Evolutionary conservation across 2,329 filamentous ascomycete genomes (phyloP).

Genomic region (Scedosporium boydii): DNA sequence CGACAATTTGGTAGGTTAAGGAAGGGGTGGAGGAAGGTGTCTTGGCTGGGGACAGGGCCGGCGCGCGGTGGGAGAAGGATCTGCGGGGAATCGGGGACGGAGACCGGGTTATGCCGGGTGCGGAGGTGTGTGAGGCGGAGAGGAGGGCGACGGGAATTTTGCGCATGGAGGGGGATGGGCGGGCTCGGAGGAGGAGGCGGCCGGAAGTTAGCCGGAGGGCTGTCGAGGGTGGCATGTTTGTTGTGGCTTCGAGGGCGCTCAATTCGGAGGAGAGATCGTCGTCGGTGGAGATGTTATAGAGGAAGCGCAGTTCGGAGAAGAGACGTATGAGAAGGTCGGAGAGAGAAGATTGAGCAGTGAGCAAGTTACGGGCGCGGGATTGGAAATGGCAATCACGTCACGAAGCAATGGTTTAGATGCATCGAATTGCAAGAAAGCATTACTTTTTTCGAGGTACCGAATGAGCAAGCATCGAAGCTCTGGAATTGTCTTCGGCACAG

Average conservation of each 20-base stretch:
- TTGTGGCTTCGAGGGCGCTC: background rate
- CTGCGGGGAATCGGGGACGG: background rate
- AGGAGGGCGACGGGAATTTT: background rate
- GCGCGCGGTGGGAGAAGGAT: background rate
- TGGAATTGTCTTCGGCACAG: too few species aligned
- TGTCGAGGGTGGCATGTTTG: background rate
- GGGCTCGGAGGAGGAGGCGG: constrained; percentile 1
- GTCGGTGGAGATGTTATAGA: background rate
- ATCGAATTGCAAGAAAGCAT: background rate
- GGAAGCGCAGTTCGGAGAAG: background rate
- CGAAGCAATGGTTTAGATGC: background rate
- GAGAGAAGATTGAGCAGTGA: background rate
- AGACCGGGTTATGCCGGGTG: background rate
- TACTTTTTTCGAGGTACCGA: too few species aligned
- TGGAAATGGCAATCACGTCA: background rate
- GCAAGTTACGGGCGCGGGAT: background rate
- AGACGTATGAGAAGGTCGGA: background rate
- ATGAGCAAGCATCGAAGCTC: background rate
- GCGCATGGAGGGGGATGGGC: background rate
- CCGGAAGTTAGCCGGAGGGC: background rate
- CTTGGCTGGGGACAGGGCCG: background rate
- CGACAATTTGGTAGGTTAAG: constrained; percentile 40
- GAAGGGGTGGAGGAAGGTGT: background rate
- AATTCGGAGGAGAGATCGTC: background rate
- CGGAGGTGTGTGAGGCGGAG: background rate